Base-by-base conservation (phyloP, 148 eudicot species). In the Agrostemma githago region DNA sequence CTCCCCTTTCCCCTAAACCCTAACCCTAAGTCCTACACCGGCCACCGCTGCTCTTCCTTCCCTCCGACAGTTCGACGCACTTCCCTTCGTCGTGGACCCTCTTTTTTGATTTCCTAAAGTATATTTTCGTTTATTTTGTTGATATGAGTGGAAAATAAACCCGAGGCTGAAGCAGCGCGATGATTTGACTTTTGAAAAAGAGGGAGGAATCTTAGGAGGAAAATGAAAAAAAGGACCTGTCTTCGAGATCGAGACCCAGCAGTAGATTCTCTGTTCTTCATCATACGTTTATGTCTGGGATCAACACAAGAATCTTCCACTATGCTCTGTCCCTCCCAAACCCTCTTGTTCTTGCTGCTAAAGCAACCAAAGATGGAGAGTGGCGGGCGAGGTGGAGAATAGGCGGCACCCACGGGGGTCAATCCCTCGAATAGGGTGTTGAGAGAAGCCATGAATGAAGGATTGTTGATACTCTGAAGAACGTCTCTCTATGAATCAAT, bases 231-330 rank as follows among this genome's bases (percentile, higher is more conserved):
- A 10, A 66, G 0, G 14, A 26, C 92, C 93, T 86, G 90, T 75
- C 85, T 77, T 56, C 97, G 81, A 70, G 93, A 88, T 57, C 97
- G 79, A 15, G 97, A 91, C 17, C 93, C 79, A 62, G 87, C 90
- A 56, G 97, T 93, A 0, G 97, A 91, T 79, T 91, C 92, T 57
- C 93, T 63, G 70, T 91, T 91, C 83, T 91, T 89, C 77, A 91
- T 88, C 89, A 85, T 82, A 44, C 97, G 88, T 71, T 86, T 89
- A 78, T 81, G 77, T 6, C 83, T 73, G 1, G 82, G 82, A 44
- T 90, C 86, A 56, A 72, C 79, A 54, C 74, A 73, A 41, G 77
- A 46, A 57, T 76, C 78, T 3, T 37, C 66, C 0, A 43, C 40
- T 3, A 42, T 6, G 4, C 62, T 75, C 5, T 76, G 64, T 48